Evolutionary conservation across 2,329 filamentous ascomycete species (phyloP).

Genomic region (Coniochaeta ligniaria): DNA sequence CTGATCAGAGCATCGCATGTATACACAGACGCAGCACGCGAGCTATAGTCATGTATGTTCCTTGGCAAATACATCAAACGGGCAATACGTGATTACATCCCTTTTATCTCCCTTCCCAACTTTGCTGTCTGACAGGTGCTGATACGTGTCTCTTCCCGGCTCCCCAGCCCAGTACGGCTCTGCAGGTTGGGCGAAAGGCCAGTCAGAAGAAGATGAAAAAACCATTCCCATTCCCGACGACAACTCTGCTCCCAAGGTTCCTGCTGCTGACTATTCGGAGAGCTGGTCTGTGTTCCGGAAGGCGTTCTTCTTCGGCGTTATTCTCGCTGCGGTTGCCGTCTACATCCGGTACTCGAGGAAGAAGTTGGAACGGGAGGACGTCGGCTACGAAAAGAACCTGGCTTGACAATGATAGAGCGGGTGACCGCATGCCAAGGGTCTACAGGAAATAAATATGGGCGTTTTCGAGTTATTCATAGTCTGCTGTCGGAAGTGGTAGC

Average conservation of each 20-base stretch:
- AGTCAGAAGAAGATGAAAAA: slow-evolving; percentile 22
- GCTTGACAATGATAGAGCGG: slow-evolving; percentile 18
- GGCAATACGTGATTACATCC: not conserved
- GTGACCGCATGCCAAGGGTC: not conserved
- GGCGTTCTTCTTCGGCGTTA: slow-evolving; percentile 40
- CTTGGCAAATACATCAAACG: not conserved
- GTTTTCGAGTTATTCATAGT: not conserved
- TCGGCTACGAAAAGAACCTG: slow-evolving; percentile 36
- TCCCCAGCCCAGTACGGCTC: slow-evolving; percentile 20
- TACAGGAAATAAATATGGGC: not conserved
- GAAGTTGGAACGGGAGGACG: slow-evolving; percentile 19
- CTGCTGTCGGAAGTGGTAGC: not conserved
- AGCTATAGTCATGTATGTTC: slow-evolving; percentile 1
- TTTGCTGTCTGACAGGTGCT: slow-evolving; percentile 12
- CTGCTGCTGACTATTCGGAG: slow-evolving; percentile 10
- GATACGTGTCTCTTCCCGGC: slow-evolving; percentile 21
- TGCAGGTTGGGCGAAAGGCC: slow-evolving; percentile 29
- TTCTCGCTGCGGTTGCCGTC: slow-evolving; percentile 36
- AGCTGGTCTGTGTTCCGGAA: slow-evolving; percentile 40
- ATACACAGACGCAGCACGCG: not conserved
- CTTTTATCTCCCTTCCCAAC: slow-evolving; percentile 7
- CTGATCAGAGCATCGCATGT: not conserved
- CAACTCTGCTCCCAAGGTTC: slow-evolving; percentile 16
- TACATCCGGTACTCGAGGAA: slow-evolving; percentile 35
- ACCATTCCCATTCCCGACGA: slow-evolving; percentile 3